Evolutionary conservation across 1,139 yeast genomes (phyloP).

Genomic region (Yamadazyma epiphylla): DNA sequence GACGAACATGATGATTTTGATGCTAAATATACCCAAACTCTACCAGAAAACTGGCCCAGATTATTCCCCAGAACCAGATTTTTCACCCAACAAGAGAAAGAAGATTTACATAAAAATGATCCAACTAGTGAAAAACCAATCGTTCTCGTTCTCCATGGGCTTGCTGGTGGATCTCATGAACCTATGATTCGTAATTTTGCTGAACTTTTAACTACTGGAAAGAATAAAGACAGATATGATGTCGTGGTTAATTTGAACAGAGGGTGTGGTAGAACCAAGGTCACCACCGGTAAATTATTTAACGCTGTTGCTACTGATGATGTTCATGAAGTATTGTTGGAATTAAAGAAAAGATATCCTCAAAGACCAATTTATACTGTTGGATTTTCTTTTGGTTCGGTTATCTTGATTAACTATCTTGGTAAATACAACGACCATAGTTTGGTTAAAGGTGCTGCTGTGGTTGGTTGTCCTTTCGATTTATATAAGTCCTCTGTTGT

Average conservation of each 20-base stretch:
- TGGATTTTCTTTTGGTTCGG: constrained; percentile 90
- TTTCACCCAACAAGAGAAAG: constrained; percentile 42
- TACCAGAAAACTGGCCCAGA: constrained; percentile 69
- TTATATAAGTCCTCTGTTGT: constrained; percentile 53
- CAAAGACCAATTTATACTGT: constrained; percentile 68
- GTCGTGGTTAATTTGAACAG: constrained; percentile 75
- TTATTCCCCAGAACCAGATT: constrained; percentile 78
- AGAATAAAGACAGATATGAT: constrained; percentile 38
- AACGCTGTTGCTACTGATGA: constrained; percentile 76
- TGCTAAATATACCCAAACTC: constrained; percentile 45
- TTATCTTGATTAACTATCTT: constrained; percentile 70
- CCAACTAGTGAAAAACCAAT: constrained; percentile 46
- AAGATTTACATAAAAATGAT: constrained; percentile 14
- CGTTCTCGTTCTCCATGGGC: constrained; percentile 73
- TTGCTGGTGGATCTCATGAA: constrained; percentile 92
- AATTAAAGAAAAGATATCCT: constrained; percentile 58
- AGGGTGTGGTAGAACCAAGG: constrained; percentile 82
- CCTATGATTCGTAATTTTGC: constrained; percentile 71
- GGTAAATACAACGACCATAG: constrained; percentile 53
- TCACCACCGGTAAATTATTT: constrained; percentile 73
- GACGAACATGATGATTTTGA: constrained; percentile 49
- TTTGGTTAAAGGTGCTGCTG: constrained; percentile 59
- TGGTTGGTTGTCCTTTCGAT: constrained; percentile 86
- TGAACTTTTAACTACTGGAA: constrained; percentile 24
- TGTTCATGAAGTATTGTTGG: constrained; percentile 54